phyloP scores from a whole-genome alignment of 177 flowering plant genomes.

The Vitis hybrid region DNA sequence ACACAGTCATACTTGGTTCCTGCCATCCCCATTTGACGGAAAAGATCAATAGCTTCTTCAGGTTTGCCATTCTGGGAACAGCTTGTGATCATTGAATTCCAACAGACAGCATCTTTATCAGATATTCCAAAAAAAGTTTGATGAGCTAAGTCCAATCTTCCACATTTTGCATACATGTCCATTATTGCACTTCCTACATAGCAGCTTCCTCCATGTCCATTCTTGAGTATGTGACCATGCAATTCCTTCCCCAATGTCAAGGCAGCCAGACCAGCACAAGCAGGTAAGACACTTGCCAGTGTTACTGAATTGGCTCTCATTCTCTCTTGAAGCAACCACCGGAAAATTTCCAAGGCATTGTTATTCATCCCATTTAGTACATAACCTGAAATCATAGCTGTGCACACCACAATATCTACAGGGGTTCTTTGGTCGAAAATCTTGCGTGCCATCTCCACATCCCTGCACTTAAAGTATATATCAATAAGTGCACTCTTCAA shows the following conservation, averaged over 20 bases:
- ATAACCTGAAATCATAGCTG: conserved; percentile 81
- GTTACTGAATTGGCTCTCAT: conserved; percentile 66
- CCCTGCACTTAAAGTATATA: conserved; percentile 68
- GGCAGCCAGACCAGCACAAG: conserved; percentile 62
- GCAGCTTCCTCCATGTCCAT: conserved; percentile 33
- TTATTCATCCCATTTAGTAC: conserved; percentile 65
- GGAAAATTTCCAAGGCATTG: conserved; percentile 54
- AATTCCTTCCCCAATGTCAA: conserved; percentile 72
- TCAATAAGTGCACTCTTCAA: conserved; percentile 79
- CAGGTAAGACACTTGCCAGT: conserved; percentile 67
- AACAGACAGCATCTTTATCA: conserved; percentile 51
- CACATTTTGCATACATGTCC: conserved; percentile 83
- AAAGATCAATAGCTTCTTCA: conserved; percentile 56
- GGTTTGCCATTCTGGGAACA: conserved; percentile 63
- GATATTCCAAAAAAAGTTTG: conserved; percentile 33
- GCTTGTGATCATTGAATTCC: conserved; percentile 73
- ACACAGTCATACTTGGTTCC: conserved; percentile 49
- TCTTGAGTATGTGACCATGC: conserved; percentile 54
- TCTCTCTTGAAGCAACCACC: conserved; percentile 33
- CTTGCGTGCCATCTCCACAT: conserved; percentile 57
- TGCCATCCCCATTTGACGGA: conserved; percentile 53
- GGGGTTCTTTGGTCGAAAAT: conserved; percentile 36
- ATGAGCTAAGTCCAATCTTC: conserved; percentile 59
- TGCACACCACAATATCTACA: conserved; percentile 60
- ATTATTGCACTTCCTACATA: conserved; percentile 56